Conservation (phyloP, 768 basidiomycete species). For the Chalciporus piperatus region DNA sequence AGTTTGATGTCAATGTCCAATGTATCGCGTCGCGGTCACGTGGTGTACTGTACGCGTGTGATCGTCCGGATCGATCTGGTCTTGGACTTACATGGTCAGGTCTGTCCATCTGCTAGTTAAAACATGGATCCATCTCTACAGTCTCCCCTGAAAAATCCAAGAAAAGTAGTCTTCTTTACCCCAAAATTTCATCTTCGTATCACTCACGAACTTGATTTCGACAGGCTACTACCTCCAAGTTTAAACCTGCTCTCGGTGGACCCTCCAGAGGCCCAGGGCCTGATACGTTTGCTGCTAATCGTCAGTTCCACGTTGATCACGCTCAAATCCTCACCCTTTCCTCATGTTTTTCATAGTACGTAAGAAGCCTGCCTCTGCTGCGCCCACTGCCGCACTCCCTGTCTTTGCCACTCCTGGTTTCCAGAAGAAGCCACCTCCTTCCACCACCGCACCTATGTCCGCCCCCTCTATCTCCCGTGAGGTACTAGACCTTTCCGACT, state of each 20-base stretch:
- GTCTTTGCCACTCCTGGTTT: slow-evolving; percentile 49
- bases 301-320: slow-evolving; percentile 4
- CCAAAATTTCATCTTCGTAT: not conserved
- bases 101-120: not conserved
- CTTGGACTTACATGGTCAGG: not conserved
- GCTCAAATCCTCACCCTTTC: not conserved
- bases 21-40: slow-evolving; percentile 28
- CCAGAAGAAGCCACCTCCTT: slow-evolving; percentile 19
- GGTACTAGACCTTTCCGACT: slow-evolving; percentile 16
- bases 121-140: not conserved
- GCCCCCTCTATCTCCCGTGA: slow-evolving; percentile 1
- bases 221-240: slow-evolving; percentile 37
- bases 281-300: slow-evolving; percentile 4
- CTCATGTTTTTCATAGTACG: slow-evolving; percentile 22
- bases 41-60: slow-evolving; percentile 4
- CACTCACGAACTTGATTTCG: not conserved
- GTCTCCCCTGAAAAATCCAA: not conserved
- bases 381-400: slow-evolving; percentile 31
- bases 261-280: not conserved
- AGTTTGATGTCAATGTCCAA: no score
- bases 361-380: slow-evolving; percentile 10
- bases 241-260: slow-evolving; percentile 41
- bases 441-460: slow-evolving; percentile 7
- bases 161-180: slow-evolving; percentile 9
- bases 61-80: not conserved